Base-by-base conservation (phyloP, 257 asterid genomes). In the Verbascum thapsus region DNA sequence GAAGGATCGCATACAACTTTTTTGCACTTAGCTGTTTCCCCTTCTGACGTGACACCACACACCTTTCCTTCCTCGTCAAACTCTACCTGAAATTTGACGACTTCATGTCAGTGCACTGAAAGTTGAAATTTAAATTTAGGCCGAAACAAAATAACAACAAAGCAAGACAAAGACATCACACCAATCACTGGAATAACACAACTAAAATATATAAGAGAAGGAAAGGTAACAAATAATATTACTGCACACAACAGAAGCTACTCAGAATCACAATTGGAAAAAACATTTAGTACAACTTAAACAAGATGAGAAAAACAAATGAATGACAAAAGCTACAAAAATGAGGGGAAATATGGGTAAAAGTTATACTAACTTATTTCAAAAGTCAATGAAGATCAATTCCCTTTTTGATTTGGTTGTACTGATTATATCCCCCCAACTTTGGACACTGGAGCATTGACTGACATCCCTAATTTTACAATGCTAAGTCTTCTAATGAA, bases 1-100 rank as follows among this genome's bases (percentile, higher is more conserved):
- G 98, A 91, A 70, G 98, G 96, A 74, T 91, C 98, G 4, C 98
- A 91, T 19, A 91, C 98, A 73, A 91, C 92, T 74, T 91, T 86
- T 73, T 91, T 91, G 83, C 95, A 88, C 80, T 74, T 84, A 18
- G 98, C 98, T 58, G 98, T 91, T 80, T 91, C 98, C 53, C 96
- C 98, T 80, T 88, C 98, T 30, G 98, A 88, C 16, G 96, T 84
- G 63, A 91, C 98, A 44, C 98, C 98, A 63, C 80, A 76, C 39
- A 81, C 95, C 82, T 84, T 84, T 65, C 98, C 98, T 80, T 86
- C 95, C 47, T 72, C 95, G 30, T 88, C 67, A 77, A 86, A 88
- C 87, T 88, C 98, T 8, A 91, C 98, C 98, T 91, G 80, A 35
- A 54, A 71, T 70, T 66, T 42, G 26, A 72, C 23, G 17, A 45